A percentile compares a stretch with the other conserved stretches of the same genome.
Evolutionary conservation across 2,329 filamentous ascomycete species (phyloP).

Genomic region (Penicillium sp.): DNA sequence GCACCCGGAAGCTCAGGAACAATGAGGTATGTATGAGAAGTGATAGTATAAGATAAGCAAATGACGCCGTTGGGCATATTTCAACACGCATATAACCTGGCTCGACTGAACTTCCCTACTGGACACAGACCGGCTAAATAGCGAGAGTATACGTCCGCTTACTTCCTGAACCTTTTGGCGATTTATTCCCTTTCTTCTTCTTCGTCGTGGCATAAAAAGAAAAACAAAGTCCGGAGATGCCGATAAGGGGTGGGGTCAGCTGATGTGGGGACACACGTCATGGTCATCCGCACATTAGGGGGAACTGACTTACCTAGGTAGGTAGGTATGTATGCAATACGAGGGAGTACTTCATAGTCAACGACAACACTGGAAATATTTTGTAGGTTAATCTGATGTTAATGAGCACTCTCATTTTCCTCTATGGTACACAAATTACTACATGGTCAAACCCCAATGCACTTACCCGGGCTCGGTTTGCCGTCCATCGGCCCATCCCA

Average conservation of each 20-base stretch:
- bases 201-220: neutral
- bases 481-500: constrained; percentile 4
- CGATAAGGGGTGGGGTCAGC: constrained; percentile 10
- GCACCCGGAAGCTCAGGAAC: constrained; percentile 3
- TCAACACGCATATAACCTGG: neutral
- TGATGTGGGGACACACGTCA: constrained; percentile 9
- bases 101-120: neutral
- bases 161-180: neutral
- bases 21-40: constrained; percentile 10
- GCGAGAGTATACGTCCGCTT: neutral
- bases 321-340: neutral
- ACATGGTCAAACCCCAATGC: constrained; percentile 13
- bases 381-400: neutral
- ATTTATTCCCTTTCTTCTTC: neutral
- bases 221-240: neutral
- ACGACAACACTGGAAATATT: neutral
- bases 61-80: constrained; percentile 1
- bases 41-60: constrained; percentile 5
- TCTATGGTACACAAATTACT: constrained; percentile 25
- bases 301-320: too few relatives aligned
- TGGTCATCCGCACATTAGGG: constrained; percentile 4
- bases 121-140: neutral
- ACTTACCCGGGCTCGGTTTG: constrained; percentile 9
- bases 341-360: neutral
- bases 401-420: constrained; percentile 17